Conservation (phyloP, 108 stramenopile species). For the Cyclotella baltica region DNA sequence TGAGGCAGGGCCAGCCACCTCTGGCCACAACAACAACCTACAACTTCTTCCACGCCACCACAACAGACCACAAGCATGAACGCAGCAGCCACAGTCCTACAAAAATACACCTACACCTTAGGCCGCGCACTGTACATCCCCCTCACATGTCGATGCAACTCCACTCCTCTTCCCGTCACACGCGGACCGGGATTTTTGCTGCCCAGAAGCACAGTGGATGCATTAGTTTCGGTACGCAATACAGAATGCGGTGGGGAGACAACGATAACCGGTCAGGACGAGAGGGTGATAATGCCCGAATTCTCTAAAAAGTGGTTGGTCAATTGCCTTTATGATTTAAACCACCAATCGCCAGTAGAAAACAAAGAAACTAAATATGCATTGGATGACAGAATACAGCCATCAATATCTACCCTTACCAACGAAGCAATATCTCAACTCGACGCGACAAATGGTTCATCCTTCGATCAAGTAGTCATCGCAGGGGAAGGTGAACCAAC, state of each 20-base stretch:
- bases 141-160: slow-evolving; percentile 70
- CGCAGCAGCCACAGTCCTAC: slow-evolving; percentile 24
- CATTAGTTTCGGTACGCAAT: slow-evolving; percentile 64
- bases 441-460: neutral
- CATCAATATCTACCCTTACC: slow-evolving; percentile 49
- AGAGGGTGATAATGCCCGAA: slow-evolving; percentile 16
- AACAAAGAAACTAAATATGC: neutral
- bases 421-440: slow-evolving; percentile 42
- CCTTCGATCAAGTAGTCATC: slow-evolving; percentile 62
- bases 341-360: neutral
- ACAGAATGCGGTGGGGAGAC: slow-evolving; percentile 36
- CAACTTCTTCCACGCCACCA: no score
- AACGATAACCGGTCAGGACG: slow-evolving; percentile 12
- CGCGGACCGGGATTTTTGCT: slow-evolving; percentile 71
- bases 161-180: slow-evolving; percentile 63
- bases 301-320: neutral
- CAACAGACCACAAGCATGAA: no score
- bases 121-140: slow-evolving; percentile 78
- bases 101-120: slow-evolving; percentile 67
- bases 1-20: no score
- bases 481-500: slow-evolving; percentile 84
- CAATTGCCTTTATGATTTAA: neutral
- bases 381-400: slow-evolving; percentile 37
- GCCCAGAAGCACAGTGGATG: slow-evolving; percentile 52
- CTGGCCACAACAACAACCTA: no score